Percentiles rank a stretch among this genome's conserved stretches.
phyloP scores from a whole-genome alignment of 2,329 filamentous ascomycete genomes.

The Alternaria sp. region DNA sequence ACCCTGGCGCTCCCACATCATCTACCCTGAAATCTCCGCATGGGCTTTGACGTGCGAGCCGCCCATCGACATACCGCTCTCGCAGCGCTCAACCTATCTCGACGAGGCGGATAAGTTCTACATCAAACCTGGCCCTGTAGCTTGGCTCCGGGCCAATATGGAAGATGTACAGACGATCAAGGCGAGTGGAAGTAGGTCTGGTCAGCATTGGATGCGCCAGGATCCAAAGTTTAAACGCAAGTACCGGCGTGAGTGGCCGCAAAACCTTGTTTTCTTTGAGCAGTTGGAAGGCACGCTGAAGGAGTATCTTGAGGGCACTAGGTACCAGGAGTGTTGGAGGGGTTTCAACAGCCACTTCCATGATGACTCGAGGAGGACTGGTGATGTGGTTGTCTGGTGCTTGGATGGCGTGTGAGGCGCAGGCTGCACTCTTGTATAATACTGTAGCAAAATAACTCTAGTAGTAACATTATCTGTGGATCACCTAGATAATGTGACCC shows the following conservation, averaged over 20 bases:
- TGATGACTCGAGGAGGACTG: slow-evolving; percentile 65
- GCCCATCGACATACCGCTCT: slow-evolving; percentile 70
- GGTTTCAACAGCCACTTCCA: slow-evolving; percentile 68
- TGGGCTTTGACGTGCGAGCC: slow-evolving; percentile 92
- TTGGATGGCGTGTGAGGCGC: slow-evolving; percentile 20
- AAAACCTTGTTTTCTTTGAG: slow-evolving; percentile 61
- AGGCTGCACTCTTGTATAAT: neutral
- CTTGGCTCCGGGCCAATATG: slow-evolving; percentile 54
- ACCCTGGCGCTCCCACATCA: slow-evolving; percentile 88
- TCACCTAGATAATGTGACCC: neutral
- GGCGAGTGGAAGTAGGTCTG: slow-evolving; percentile 22
- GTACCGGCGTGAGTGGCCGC: slow-evolving; percentile 49
- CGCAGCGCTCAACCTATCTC: slow-evolving; percentile 71
- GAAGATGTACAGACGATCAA: slow-evolving; percentile 32
- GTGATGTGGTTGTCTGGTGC: slow-evolving; percentile 69
- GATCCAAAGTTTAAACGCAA: slow-evolving; percentile 28
- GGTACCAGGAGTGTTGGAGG: slow-evolving; percentile 65
- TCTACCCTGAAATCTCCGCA: slow-evolving; percentile 75
- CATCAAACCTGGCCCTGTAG: slow-evolving; percentile 58
- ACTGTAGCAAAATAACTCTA: neutral
- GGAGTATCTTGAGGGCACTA: slow-evolving; percentile 50
- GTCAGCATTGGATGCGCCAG: slow-evolving; percentile 30
- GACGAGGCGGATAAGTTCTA: slow-evolving; percentile 96
- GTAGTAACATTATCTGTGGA: neutral
- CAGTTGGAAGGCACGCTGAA: slow-evolving; percentile 61